phyloP scores from a whole-genome alignment of 2,329 filamentous ascomycete species.

The Hortaea werneckii region DNA sequence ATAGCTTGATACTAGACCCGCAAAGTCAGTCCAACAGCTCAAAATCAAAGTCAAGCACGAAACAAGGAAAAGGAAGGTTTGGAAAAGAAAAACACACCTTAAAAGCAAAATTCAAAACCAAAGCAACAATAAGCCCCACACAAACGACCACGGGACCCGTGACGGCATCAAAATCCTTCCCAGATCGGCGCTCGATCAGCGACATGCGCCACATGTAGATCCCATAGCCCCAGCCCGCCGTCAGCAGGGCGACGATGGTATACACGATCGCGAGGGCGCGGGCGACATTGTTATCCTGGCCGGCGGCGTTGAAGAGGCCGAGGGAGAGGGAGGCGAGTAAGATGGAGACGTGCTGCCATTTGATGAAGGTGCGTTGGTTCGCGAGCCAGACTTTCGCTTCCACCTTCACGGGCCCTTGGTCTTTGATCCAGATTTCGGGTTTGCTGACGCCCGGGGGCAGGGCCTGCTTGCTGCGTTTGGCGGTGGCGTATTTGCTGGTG shows the following conservation, averaged over 20 bases:
- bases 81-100: slow-evolving; percentile 48
- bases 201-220: slow-evolving; percentile 66
- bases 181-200: slow-evolving; percentile 77
- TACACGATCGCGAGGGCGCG: slow-evolving; percentile 74
- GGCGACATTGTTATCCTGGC: slow-evolving; percentile 61
- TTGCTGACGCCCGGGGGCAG: slow-evolving; percentile 83
- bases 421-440: slow-evolving; percentile 85
- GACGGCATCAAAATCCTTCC: slow-evolving; percentile 86
- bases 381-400: slow-evolving; percentile 98
- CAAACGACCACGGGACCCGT: slow-evolving; percentile 77
- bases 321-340: slow-evolving; percentile 76
- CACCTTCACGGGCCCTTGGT: slow-evolving; percentile 79
- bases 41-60: too few relatives aligned
- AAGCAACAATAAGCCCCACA: slow-evolving; percentile 62
- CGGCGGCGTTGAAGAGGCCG: slow-evolving; percentile 80
- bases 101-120: slow-evolving; percentile 81
- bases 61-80: too few relatives aligned
- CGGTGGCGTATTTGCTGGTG: slow-evolving; percentile 61
- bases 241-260: slow-evolving; percentile 69
- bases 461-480: slow-evolving; percentile 37
- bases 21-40: slow-evolving; percentile 1
- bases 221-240: slow-evolving; percentile 76
- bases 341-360: slow-evolving; percentile 93
- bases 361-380: slow-evolving; percentile 95
- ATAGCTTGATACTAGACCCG: slow-evolving; percentile 1